Evolutionary conservation across 2,329 filamentous ascomycete genomes (phyloP).

Genomic region (Beauveria sp.): DNA sequence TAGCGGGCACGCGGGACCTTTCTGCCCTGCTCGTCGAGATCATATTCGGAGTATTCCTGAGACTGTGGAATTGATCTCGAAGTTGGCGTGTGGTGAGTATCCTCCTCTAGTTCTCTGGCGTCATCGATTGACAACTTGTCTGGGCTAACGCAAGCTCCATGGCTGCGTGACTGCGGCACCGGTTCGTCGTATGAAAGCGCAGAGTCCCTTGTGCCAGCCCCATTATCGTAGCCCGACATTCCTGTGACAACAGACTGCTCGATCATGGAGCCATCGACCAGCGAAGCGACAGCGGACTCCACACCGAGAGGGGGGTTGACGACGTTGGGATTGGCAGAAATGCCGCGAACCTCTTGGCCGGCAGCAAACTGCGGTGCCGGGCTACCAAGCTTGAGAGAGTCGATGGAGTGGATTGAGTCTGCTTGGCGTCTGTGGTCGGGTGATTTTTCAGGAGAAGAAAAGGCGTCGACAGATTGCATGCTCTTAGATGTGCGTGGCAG

Average conservation of each 20-base stretch:
- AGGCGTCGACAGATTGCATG: conserved; percentile 42
- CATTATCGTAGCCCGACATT: conserved; percentile 45
- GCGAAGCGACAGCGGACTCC: conserved; percentile 84
- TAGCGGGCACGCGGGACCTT: conserved; percentile 42
- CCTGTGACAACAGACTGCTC: conserved; percentile 62
- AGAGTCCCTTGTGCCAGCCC: conserved; percentile 28
- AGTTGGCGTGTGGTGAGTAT: conserved; percentile 33
- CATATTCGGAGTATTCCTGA: conserved; percentile 47
- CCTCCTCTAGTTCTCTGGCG: conserved; percentile 30
- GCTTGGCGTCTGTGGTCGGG: conserved; percentile 26
- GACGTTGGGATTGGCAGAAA: conserved; percentile 69
- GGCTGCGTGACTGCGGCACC: conserved; percentile 22
- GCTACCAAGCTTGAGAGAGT: conserved; percentile 18
- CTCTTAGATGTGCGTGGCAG: conserved; percentile 50
- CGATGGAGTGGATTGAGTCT: conserved; percentile 27
- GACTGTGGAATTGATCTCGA: conserved; percentile 31
- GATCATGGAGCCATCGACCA: conserved; percentile 66
- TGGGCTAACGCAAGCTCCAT: conserved; percentile 32
- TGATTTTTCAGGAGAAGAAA: conserved; percentile 57
- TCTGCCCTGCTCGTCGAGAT: conserved; percentile 49
- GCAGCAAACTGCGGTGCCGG: conserved; percentile 49
- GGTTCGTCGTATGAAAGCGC: conserved; percentile 23
- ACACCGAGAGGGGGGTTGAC: conserved; percentile 65
- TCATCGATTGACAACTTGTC: conserved; percentile 35
- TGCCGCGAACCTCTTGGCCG: conserved; percentile 62